Percentiles rank a stretch among this genome's conserved stretches.
These are phyloP conservation scores for Chenopodium suecicum DNA, from an alignment of 148 eudicot genomes.

Conservation along the genomic window DNA sequence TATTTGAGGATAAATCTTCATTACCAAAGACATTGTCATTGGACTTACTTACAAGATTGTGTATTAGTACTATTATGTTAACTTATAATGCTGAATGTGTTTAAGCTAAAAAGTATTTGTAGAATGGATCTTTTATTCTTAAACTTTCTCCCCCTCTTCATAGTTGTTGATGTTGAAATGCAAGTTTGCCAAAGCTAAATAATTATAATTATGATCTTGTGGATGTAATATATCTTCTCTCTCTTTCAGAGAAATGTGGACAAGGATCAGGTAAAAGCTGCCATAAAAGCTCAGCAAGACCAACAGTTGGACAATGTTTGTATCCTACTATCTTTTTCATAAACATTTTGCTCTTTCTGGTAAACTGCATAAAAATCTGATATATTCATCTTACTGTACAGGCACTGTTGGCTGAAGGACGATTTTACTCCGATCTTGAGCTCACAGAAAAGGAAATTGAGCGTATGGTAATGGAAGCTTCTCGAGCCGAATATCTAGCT, in stretches of 20 bases:
- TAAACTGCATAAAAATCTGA: not conserved
- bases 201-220: not conserved
- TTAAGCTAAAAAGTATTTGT: not conserved
- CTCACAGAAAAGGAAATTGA: conserved; percentile 99
- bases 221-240: conserved; percentile 10
- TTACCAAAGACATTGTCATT: not conserved
- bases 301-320: conserved; percentile 91
- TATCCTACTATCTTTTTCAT: conserved; percentile 1
- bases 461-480: conserved; percentile 97
- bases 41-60: not conserved
- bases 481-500: conserved; percentile 82
- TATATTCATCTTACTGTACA: conserved; percentile 22
- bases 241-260: conserved; percentile 68
- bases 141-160: not conserved
- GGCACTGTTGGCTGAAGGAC: conserved; percentile 96
- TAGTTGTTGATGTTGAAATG: not conserved
- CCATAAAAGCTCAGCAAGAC: conserved; percentile 98
- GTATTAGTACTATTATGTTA: not conserved
- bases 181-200: not conserved
- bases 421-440: conserved; percentile 93
- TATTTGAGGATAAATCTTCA: not conserved
- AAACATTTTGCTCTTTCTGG: not conserved
- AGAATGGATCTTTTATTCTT: not conserved
- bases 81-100: not conserved
- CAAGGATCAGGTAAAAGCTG: conserved; percentile 93